Base-by-base conservation (phyloP, 1,284 basidiomycete species). In the Testicularia cyperi region DNA sequence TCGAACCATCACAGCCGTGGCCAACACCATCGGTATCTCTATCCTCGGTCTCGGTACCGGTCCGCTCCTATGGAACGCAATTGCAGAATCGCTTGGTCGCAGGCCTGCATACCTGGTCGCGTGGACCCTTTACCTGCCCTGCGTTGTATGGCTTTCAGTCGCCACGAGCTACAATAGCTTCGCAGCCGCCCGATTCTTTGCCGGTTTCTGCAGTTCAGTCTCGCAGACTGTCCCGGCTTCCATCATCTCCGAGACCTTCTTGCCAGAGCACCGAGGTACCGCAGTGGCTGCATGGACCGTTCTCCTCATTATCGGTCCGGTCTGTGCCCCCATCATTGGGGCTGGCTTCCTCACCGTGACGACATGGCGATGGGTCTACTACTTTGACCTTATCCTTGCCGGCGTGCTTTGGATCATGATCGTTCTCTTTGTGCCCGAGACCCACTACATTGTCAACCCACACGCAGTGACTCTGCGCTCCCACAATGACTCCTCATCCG, bases 11-110 rank as follows among this genome's bases (percentile, higher is more conserved):
- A 43, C 66, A 2, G 46, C 62, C 5, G 71, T 70, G 8, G 72
- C 77, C 21, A 74, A 78, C 53, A 63, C 75, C 1, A 74, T 78
- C 40, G 77, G 77, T 9, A 77, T 77, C 55, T 57, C 54, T 18
- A 66, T 78, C n/a, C 69, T 78, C 12, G 78, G 78, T 22, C 61
- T 75, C n/a, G 77, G 74, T 1, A 68, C 77, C 4, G 78, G 78
- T 2, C 68, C 75, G 0, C 39, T 78, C 7, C 52, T 78, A 16
- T 72, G 62, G 58, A 61, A 61, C 28, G 56, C 67, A 10, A 38
- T 69, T 19, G 28, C 52, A 10, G 47, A 67, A 24, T 68, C 70
- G 7, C 28, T 74, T 21, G 77, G 77, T 14, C 65, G 75, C 14
- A 67, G 77, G 24, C 70, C 76, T 0, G 68, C 74, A 6, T 77